Percentiles rank a stretch among this genome's conserved stretches.
Evolutionary conservation across 495 filamentous ascomycete species (phyloP).

Genomic region (Lineolata rhizophorae): DNA sequence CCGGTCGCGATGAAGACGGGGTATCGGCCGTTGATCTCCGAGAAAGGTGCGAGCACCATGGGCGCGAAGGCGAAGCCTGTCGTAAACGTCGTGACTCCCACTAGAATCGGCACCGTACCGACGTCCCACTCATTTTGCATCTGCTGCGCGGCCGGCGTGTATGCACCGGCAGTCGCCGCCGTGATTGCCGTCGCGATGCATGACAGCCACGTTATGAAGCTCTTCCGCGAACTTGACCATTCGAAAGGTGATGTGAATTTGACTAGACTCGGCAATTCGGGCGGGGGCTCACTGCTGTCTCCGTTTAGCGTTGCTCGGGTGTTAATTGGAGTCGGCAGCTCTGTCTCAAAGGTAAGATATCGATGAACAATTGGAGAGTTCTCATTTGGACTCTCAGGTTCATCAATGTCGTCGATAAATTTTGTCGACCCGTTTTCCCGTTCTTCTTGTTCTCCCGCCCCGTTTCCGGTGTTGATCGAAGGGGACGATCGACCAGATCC

Average conservation of each 20-base stretch:
- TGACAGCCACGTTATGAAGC: slow-evolving; percentile 48
- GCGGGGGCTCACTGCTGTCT: slow-evolving; percentile 24
- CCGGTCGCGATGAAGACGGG: slow-evolving; percentile 63
- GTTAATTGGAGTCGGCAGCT: slow-evolving; percentile 33
- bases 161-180: slow-evolving; percentile 64
- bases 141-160: slow-evolving; percentile 41
- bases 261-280: slow-evolving; percentile 38
- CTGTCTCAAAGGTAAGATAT: slow-evolving; percentile 54
- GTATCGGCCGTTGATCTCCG: slow-evolving; percentile 61
- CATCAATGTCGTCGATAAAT: too few species aligned
- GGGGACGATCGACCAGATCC: too few species aligned
- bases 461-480: too few species aligned
- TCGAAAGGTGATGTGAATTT: slow-evolving; percentile 47
- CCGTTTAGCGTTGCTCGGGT: slow-evolving; percentile 17
- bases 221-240: slow-evolving; percentile 51
- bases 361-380: slow-evolving; percentile 47
- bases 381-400: too few species aligned
- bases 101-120: slow-evolving; percentile 37
- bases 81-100: slow-evolving; percentile 72
- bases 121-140: slow-evolving; percentile 41
- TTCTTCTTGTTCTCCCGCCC: too few species aligned
- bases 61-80: slow-evolving; percentile 66
- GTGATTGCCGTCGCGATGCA: slow-evolving; percentile 56
- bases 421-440: too few species aligned
- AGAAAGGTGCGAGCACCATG: slow-evolving; percentile 80